Evolutionary conservation across 345 rosid genomes (phyloP).

Genomic region (Bruguiera sexangula): DNA sequence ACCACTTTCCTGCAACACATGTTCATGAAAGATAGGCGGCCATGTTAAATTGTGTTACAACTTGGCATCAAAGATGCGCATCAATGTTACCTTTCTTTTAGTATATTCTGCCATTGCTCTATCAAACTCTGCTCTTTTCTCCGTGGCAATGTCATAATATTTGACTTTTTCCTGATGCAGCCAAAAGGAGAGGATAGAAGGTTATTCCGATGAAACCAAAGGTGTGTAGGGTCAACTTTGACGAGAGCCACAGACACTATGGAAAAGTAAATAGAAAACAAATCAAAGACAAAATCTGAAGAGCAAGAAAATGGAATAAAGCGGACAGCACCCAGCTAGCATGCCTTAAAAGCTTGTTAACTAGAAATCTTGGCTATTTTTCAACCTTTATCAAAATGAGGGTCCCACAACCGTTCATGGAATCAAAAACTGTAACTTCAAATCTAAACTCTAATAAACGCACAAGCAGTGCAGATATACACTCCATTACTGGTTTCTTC

Average conservation of each 20-base stretch:
- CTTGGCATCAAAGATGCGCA: conserved; percentile 4
- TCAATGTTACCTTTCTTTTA: conserved; percentile 52
- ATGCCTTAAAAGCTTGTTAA: too few species aligned
- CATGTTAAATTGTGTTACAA: conserved; percentile 5
- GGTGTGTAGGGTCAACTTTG: not conserved
- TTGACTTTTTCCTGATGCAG: conserved; percentile 74
- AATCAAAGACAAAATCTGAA: too few species aligned
- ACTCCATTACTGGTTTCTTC: too few species aligned
- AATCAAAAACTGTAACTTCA: too few species aligned
- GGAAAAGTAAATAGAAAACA: not conserved
- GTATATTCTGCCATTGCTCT: conserved; percentile 60
- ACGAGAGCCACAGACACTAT: not conserved
- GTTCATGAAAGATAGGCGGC: conserved; percentile 5
- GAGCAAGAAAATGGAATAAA: too few species aligned
- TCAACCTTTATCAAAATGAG: too few species aligned
- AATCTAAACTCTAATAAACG: too few species aligned
- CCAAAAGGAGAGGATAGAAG: conserved; percentile 12
- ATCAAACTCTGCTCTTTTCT: conserved; percentile 86
- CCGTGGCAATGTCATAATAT: conserved; percentile 86
- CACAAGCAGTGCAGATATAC: too few species aligned
- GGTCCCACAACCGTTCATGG: too few species aligned
- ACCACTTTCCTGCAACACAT: conserved; percentile 60
- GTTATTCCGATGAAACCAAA: not conserved
- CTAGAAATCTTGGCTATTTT: too few species aligned
- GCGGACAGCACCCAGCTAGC: too few species aligned